A percentile compares a stretch with the other conserved stretches of the same genome.
These are phyloP conservation scores for Fusarium globosum DNA, from an alignment of 2,329 filamentous ascomycete species.

Conservation along the genomic window DNA sequence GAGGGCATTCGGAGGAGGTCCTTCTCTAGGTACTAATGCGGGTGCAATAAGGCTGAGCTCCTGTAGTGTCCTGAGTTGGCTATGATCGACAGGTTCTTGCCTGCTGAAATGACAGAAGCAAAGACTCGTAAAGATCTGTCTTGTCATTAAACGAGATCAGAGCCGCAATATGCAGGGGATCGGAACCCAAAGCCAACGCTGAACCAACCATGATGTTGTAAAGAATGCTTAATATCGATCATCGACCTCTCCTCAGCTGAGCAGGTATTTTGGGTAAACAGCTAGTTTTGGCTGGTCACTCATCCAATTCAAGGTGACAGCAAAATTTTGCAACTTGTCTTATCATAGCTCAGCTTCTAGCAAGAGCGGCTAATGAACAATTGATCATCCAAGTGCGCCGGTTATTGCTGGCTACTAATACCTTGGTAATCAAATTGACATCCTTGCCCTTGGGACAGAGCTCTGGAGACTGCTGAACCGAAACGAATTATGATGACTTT, in stretches of 20 bases:
- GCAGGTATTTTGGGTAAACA: conserved; percentile 11
- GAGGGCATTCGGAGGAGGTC: conserved; percentile 4
- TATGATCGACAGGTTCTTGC: conserved; percentile 33
- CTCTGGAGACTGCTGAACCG: background rate
- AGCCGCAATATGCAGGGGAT: conserved; percentile 34
- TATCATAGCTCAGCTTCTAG: background rate
- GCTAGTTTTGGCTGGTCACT: conserved; percentile 6
- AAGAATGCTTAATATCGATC: background rate
- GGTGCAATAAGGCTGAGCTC: conserved; percentile 36
- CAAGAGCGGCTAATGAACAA: background rate
- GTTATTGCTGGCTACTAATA: background rate
- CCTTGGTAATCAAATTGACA: background rate
- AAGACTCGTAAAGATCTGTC: conserved; percentile 4
- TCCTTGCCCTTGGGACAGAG: background rate
- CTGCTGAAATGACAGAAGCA: conserved; percentile 36
- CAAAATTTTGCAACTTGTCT: conserved; percentile 1
- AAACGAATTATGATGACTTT: background rate
- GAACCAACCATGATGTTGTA: conserved; percentile 24
- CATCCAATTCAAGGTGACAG: conserved; percentile 1
- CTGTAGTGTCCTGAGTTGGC: conserved; percentile 12
- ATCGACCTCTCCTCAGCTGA: conserved; percentile 25
- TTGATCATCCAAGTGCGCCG: background rate
- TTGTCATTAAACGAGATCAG: conserved; percentile 8
- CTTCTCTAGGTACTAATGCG: conserved; percentile 2
- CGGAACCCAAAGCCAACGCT: background rate